Evolutionary conservation across 2,329 filamentous ascomycete genomes (phyloP).

Genomic region (Shiraia bambusicola): DNA sequence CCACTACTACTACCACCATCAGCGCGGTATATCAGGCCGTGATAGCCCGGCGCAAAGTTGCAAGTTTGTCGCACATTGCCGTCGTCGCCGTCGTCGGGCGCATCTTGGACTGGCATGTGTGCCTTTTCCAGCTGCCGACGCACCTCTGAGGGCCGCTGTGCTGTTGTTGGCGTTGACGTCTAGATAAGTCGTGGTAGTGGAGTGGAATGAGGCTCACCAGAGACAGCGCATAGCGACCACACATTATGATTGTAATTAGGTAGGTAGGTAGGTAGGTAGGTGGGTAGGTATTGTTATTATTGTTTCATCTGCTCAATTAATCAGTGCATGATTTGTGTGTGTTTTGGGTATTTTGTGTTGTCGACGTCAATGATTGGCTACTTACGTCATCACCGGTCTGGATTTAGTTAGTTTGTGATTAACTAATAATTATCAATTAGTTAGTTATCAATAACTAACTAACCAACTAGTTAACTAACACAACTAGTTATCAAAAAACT

Average conservation of each 20-base stretch:
- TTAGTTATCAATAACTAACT: too few relatives aligned
- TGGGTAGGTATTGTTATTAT: too few relatives aligned
- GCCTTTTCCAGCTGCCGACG: constrained; percentile 72
- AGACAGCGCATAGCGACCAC: constrained; percentile 66
- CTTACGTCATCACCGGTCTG: too few relatives aligned
- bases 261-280: too few relatives aligned
- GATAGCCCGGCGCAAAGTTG: constrained; percentile 88
- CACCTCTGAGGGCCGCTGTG: constrained; percentile 73
- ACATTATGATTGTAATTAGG: constrained; percentile 52
- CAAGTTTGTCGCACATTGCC: constrained; percentile 73
- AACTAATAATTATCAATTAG: too few relatives aligned
- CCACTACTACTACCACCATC: constrained; percentile 64
- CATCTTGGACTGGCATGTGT: constrained; percentile 71
- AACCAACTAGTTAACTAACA: too few relatives aligned
- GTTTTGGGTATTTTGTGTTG: too few relatives aligned
- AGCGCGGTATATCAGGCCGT: constrained; percentile 83
- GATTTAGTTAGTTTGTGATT: too few relatives aligned
- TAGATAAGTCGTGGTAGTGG: constrained; percentile 7
- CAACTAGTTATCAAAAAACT: too few relatives aligned
- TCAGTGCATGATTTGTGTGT: constrained; percentile 7
- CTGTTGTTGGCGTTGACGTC: constrained; percentile 20
- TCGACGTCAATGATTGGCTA: constrained; percentile 34
- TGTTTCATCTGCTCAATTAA: constrained; percentile 20
- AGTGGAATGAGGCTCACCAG: constrained; percentile 51
- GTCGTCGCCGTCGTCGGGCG: constrained; percentile 68